Percentiles rank a stretch among this genome's conserved stretches.
Conservation (phyloP, 148 eudicot species). For the Beta vulgaris region DNA sequence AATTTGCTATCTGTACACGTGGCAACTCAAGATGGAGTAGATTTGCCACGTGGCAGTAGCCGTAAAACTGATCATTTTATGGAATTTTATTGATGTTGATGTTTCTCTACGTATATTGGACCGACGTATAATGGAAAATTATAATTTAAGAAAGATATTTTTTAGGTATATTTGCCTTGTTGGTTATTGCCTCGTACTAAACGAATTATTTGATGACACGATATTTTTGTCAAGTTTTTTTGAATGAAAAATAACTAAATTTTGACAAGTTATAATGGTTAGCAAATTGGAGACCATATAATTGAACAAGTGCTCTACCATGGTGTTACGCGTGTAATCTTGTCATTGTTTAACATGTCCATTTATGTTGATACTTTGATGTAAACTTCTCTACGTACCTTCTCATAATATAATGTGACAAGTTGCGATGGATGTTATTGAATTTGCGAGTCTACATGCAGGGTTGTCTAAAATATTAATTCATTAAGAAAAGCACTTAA, state of each 20-base stretch:
- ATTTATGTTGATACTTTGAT: neutral
- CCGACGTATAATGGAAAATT: neutral
- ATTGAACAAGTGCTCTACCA: neutral
- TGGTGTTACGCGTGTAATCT: neutral
- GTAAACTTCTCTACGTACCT: too few relatives aligned
- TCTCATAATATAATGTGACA: too few relatives aligned
- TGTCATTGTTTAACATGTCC: neutral
- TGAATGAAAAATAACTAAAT: neutral
- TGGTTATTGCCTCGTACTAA: neutral
- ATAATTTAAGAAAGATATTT: conserved; percentile 2
- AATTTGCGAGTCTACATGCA: too few relatives aligned
- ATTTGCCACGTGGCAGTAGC: conserved; percentile 22
- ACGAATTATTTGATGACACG: conserved; percentile 16
- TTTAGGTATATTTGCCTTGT: neutral
- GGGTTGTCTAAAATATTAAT: too few relatives aligned
- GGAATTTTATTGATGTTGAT: conserved; percentile 1
- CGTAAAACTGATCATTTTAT: neutral
- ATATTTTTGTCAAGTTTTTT: neutral
- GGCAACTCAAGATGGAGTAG: conserved; percentile 3
- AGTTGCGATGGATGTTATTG: too few relatives aligned
- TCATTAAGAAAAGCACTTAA: too few relatives aligned
- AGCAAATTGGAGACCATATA: conserved; percentile 15
- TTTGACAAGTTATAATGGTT: neutral
- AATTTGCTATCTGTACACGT: neutral
- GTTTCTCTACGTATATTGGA: neutral